A percentile compares a stretch with the other conserved stretches of the same genome.
phyloP scores from a whole-genome alignment of 1,139 yeast genomes.

The Pichia sp. region DNA sequence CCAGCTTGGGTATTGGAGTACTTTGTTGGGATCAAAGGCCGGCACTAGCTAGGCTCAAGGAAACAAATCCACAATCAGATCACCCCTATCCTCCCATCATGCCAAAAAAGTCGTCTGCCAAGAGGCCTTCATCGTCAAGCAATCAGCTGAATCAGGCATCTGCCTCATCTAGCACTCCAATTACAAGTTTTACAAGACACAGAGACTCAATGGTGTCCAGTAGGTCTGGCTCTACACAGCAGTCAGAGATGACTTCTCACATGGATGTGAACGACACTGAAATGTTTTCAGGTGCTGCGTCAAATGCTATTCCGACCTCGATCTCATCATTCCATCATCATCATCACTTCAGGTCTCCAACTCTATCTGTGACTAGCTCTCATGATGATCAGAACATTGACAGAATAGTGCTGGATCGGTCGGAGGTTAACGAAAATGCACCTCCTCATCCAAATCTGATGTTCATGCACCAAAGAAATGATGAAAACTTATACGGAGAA shows the following conservation, averaged over 20 bases:
- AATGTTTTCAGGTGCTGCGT: conserved; percentile 85
- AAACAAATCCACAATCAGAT: not conserved
- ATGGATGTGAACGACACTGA: conserved; percentile 54
- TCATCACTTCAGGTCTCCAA: conserved; percentile 23
- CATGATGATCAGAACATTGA: conserved; percentile 5
- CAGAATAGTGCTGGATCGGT: conserved; percentile 3
- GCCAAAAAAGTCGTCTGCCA: not conserved
- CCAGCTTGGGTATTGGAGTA: not conserved
- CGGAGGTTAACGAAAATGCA: not conserved
- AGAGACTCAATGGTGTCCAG: conserved; percentile 42
- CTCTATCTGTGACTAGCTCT: conserved; percentile 18
- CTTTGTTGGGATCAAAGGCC: not conserved
- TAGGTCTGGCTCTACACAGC: conserved; percentile 5
- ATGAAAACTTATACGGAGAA: not conserved
- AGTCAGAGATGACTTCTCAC: conserved; percentile 28
- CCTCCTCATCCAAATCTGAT: not conserved
- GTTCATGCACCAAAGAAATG: conserved; percentile 1
- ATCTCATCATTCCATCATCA: conserved; percentile 79
- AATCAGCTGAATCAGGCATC: not conserved
- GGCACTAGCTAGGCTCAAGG: not conserved
- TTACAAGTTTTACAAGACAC: conserved; percentile 23
- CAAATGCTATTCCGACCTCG: conserved; percentile 86
- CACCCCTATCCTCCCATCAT: not conserved
- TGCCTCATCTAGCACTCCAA: not conserved
- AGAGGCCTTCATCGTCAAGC: not conserved